Base-by-base conservation (phyloP, 768 basidiomycete genomes). In the Candolleomyces eurysporus region DNA sequence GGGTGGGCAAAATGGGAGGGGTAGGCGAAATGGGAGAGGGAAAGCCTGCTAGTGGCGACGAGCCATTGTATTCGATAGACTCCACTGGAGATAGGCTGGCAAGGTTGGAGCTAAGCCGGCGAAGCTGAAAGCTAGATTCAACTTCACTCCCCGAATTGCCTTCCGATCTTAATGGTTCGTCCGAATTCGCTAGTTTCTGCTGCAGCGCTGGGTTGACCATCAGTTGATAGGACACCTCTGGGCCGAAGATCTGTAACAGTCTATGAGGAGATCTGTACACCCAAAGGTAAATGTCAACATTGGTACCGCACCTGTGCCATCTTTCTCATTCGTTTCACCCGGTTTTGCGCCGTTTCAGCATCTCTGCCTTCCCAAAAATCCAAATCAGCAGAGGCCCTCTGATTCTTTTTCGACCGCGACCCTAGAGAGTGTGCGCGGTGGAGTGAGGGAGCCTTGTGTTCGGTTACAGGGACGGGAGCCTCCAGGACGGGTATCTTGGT, bases 251-350 rank as follows among this genome's bases (percentile, higher is more conserved):
- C 83, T 85, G 65, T 14, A 17, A 26, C 36, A 11, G 11, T 2
- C 11, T 1, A 36, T 36, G 36, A 36, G 36, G 36, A 36, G 36
- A 36, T 36, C 36, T 5, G 36, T 36, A 36, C 36, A 36, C 36
- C 6, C 36, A 36, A 36, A 36, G 36, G 36, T 36, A 36, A 36
- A 36, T 36, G 36, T 36, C 14, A 51, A 43, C 31, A 46, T 48
- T 16, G 17, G 19, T 21, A 13, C 39, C 54, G 32, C 64, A 84
- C 84, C 76, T 83, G 79, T 5, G 77, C 68, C 72, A 85, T 79
- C 69, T 84, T 85, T 61, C 77, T 68, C 32, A 80, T 82, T 32
- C 82, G 78, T 63, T 74, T 76, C 58, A 84, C 75, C 57, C 77
- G 71, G 65, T 82, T 76, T 51, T 66, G 55, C 19, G 53, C 45